Base-by-base conservation (phyloP, 2,329 filamentous ascomycete species). In the Xylariaceae sp. region DNA sequence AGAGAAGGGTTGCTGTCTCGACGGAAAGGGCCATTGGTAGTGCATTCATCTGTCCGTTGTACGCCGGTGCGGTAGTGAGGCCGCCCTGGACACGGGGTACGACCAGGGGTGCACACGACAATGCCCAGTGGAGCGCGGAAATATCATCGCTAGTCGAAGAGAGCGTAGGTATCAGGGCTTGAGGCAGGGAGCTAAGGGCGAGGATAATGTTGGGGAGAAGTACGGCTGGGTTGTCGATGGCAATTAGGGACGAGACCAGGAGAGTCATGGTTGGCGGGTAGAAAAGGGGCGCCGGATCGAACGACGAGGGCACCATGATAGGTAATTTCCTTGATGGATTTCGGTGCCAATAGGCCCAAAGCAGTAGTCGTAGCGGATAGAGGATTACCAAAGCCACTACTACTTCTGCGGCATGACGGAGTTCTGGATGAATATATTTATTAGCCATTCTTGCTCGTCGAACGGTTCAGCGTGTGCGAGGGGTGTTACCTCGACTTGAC, bases 231-330 rank as follows among this genome's bases (percentile, higher is more conserved):
- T 84, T 85, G 45, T 83, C 81, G 47, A 82, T 79, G 6, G 87
- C 85, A 37, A 96, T 80, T 8, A 93, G 87, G 4, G 95, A 78
- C 1, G 92, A 87, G 24, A 95, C 88, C 41, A 93, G 80, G 14
- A 93, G 75, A 1, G 93, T 91, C 26, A 96, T 80, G 2, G 87
- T 75, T 5, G 89, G 83, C 16, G 94, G 94, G 71, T 97, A 98
- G 55, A 97, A 75, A n/a, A 96, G 80, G 9, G 93, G 91, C 6
- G 94, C 94, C 2, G 92, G 93, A 69, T 98, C 94, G 74, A 97
- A 96, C n/a, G 84, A 82, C 3, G 86, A 77, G 0, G 92, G 92
- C 33, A 96, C 78, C 26, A 71, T 70, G 31, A 87, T 67, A 1
- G 78, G 76, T 26, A 79, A 64, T 56, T 62, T 65, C 24, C 62